These are phyloP conservation scores for Aspergillus bridgeri DNA, from an alignment of 495 filamentous ascomycete species.

Conservation along the genomic window DNA sequence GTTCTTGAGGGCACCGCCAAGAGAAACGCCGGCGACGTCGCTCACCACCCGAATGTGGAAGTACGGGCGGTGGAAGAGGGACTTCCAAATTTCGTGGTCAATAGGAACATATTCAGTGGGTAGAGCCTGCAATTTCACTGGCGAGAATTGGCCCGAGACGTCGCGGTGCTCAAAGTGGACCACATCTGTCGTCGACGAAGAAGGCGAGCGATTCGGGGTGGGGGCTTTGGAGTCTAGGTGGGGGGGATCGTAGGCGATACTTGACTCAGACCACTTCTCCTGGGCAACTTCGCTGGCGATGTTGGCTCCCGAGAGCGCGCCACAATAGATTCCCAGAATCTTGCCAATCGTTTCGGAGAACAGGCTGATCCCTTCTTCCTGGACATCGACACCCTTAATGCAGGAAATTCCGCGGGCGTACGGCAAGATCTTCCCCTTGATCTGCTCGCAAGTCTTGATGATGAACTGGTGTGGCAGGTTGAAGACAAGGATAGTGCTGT, in stretches of 20 bases:
- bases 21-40: conserved; percentile 93
- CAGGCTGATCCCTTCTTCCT: conserved; percentile 72
- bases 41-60: conserved; percentile 92
- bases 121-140: conserved; percentile 65
- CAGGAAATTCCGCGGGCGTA: conserved; percentile 94
- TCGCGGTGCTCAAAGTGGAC: conserved; percentile 63
- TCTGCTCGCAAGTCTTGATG: conserved; percentile 73
- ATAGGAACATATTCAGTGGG: conserved; percentile 78
- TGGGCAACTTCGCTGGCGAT: conserved; percentile 92
- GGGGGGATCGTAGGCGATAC: conserved; percentile 92
- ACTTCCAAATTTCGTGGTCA: conserved; percentile 71
- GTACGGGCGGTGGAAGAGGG: conserved; percentile 93
- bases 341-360: conserved; percentile 95
- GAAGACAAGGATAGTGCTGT: conserved; percentile 87
- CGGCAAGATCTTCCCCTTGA: conserved; percentile 84
- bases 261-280: conserved; percentile 96
- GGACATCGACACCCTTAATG: conserved; percentile 96
- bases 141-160: conserved; percentile 55
- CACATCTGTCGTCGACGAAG: conserved; percentile 55
- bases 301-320: conserved; percentile 93
- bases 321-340: conserved; percentile 91
- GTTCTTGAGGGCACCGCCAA: conserved; percentile 96
- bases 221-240: conserved; percentile 71
- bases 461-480: conserved; percentile 99
- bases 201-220: conserved; percentile 57